These are phyloP conservation scores for Penicillium maclennaniae DNA, from an alignment of 495 filamentous ascomycete genomes.

Conservation along the genomic window DNA sequence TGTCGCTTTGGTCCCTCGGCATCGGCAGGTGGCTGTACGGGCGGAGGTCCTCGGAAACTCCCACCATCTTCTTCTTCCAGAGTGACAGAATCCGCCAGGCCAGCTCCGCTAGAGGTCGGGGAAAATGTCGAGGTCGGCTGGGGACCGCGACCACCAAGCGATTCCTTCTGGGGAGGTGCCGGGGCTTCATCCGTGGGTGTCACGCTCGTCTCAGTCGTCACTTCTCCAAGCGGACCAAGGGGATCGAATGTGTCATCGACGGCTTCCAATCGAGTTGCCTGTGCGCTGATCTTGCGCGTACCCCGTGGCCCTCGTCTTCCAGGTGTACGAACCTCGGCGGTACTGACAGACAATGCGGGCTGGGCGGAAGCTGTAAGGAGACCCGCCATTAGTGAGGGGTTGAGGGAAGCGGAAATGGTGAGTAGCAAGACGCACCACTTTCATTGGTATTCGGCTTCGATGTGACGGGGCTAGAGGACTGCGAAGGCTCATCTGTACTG, in stretches of 20 bases:
- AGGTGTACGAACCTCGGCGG: slow-evolving; percentile 42
- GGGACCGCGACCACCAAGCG: slow-evolving; percentile 55
- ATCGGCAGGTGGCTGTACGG: slow-evolving; percentile 62
- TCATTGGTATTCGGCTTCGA: slow-evolving; percentile 26
- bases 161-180: slow-evolving; percentile 83
- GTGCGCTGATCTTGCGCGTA: slow-evolving; percentile 71
- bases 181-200: slow-evolving; percentile 65
- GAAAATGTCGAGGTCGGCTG: slow-evolving; percentile 48
- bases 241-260: slow-evolving; percentile 89
- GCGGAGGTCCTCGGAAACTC: slow-evolving; percentile 64
- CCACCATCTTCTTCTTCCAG: slow-evolving; percentile 62
- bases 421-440: slow-evolving; percentile 23
- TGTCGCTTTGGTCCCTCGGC: slow-evolving; percentile 48
- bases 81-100: slow-evolving; percentile 58
- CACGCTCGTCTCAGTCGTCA: slow-evolving; percentile 40
- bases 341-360: slow-evolving; percentile 30
- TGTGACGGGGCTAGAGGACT: slow-evolving; percentile 35
- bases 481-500: slow-evolving; percentile 55
- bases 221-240: slow-evolving; percentile 77
- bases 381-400: slow-evolving; percentile 29
- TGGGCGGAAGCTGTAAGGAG: slow-evolving; percentile 34
- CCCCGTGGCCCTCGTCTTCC: slow-evolving; percentile 52
- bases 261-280: slow-evolving; percentile 79
- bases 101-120: slow-evolving; percentile 44
- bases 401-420: slow-evolving; percentile 15